Evolutionary conservation across 2,329 filamentous ascomycete genomes (phyloP), one percentile per base, ranked within the genome.

Genomic region (Venturiaceae sp.): DNA sequence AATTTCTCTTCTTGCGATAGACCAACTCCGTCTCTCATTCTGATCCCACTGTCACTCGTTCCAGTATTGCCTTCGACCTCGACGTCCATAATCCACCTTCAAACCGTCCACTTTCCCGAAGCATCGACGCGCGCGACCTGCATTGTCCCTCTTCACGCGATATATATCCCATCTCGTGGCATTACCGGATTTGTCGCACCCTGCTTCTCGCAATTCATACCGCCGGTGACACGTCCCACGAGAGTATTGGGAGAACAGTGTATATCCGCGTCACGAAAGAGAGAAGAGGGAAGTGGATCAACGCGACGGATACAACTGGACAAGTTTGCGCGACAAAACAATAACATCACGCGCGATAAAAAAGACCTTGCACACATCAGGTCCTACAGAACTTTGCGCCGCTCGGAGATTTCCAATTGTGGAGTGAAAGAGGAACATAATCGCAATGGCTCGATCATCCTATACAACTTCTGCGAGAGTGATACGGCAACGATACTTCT

Each of bases 401-500:
- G 23, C 23, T 47, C 44, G 23, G 11, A 47, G 11, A 3, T 28
- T 6, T 30, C 26, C 44, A 50, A 30, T 1, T 8, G 23, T n/a
- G 14, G 14, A 30, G 44, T 30, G 44, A 50, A 44, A 50, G 21
- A 11, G 19, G n/a, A 16, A 30, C 2, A 30, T 28, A 23, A n/a
- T 44, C 21, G 26, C 21, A 30, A 56, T 56, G 54, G 54, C 54
- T 28, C 33, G 54, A 30, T 39, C 54, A 28, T 37, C 32, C 28
- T 53, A 34, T 16, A 37, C 36, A 34, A 19, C 21, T 9, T 56
- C 34, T 21, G 54, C 39, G 36, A 19, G 37, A 28, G 37, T 54
- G n/a, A 32, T 54, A 26, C 50, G 58, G 30, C 34, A 60, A 26
- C 37, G 41, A 23, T 85, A 85, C 73, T 80, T 78, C 72, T 86